These are phyloP conservation scores for Penicillium daleae DNA, from an alignment of 495 filamentous ascomycete genomes.

Conservation along the genomic window DNA sequence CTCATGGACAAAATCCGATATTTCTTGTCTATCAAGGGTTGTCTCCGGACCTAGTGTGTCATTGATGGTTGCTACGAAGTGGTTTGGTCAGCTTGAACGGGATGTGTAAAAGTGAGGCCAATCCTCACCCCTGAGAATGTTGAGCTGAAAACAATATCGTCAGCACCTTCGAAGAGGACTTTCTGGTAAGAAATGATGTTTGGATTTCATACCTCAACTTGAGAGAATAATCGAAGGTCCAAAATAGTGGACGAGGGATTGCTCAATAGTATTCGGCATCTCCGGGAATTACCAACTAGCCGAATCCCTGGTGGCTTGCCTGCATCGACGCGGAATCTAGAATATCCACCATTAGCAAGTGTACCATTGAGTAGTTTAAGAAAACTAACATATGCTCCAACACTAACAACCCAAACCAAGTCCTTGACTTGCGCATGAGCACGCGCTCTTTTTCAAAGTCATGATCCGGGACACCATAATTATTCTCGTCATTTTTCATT, in stretches of 20 bases:
- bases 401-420: slow-evolving; percentile 52
- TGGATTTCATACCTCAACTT: slow-evolving; percentile 48
- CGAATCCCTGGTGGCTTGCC: slow-evolving; percentile 53
- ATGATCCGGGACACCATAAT: slow-evolving; percentile 14
- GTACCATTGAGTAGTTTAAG: background rate
- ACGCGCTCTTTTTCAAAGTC: slow-evolving; percentile 32
- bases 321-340: slow-evolving; percentile 53
- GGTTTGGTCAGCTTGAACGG: background rate
- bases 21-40: slow-evolving; percentile 29
- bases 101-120: background rate
- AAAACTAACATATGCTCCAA: slow-evolving; percentile 49
- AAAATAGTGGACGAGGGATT: slow-evolving; percentile 47
- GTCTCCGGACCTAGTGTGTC: slow-evolving; percentile 32
- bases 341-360: slow-evolving; percentile 7
- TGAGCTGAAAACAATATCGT: slow-evolving; percentile 32
- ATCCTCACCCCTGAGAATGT: slow-evolving; percentile 44
- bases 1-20: slow-evolving; percentile 47
- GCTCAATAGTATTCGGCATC: slow-evolving; percentile 47
- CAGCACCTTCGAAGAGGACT: background rate
- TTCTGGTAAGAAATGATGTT: background rate
- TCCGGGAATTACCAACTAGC: slow-evolving; percentile 41
- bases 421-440: slow-evolving; percentile 46
- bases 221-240: slow-evolving; percentile 55
- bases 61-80: slow-evolving; percentile 36
- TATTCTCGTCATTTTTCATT: slow-evolving; percentile 30